Evolutionary conservation across 169 alveolate species (phyloP), one percentile per base, ranked within the genome.

Genomic region (Fabrea salina): DNA sequence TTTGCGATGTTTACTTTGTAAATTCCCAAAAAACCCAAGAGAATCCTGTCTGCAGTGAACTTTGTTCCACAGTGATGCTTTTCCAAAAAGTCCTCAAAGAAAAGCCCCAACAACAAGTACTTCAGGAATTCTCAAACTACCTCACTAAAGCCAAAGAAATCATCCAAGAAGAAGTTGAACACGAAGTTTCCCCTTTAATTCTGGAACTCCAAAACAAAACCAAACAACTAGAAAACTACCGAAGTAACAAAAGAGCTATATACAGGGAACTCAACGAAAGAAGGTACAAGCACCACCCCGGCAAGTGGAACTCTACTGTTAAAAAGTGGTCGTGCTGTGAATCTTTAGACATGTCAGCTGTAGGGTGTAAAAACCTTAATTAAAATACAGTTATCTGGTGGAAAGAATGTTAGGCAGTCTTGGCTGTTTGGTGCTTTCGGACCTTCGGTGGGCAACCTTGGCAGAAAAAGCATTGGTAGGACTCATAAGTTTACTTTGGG

Each of bases 281-380:
- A 51, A 61, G 74, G 74, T 35, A 47, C 1, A 25, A n/a, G 67
- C 39, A 72, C 25, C 80, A 72, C 51, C 67, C 70, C 33, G 80
- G 80, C n/a, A 72, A 72, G 54, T 72, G 67, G 71, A 72, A 72
- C 30, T 16, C 16, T 30, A 47, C 40, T 1, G 35, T 30, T 33
- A 44, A 72, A 8, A 72, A 72, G 3, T 72, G 80, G 80, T 50
- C 80, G 22, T 72, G 80, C 33, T 72, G 80, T 72, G 66, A 22
- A 25, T 11, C 7, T n/a, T 8, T 13, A 5, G 80, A 72, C 6
- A 72, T 16, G 16, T 30, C 16, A 16, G n/a, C 54, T 6, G 33
- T 72, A 8, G 80, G 80, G 33, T 72, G 80, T 30, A 72, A 30
- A 61, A 30, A 37, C 13, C 3, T 1, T 4, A 27, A 56, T 3